phyloP scores from a whole-genome alignment of 768 basidiomycete genomes.

The Mycena amicta region DNA sequence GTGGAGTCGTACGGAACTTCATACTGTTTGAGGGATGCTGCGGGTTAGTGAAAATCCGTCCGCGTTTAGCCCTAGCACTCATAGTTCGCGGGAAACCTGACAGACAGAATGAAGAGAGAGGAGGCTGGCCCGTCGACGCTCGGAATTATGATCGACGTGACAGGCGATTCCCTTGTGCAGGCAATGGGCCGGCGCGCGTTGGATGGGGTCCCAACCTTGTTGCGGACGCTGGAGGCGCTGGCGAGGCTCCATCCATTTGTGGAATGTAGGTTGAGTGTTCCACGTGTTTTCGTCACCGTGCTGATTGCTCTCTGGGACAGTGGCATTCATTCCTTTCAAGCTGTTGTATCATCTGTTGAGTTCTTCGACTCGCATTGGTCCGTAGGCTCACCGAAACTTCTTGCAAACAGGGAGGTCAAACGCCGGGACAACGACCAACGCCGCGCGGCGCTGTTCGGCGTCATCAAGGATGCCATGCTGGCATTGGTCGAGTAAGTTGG shows the following conservation, averaged over 20 bases:
- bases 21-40: background rate
- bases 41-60: no score
- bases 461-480: slow-evolving; percentile 7
- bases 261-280: slow-evolving; percentile 5
- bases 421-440: slow-evolving; percentile 7
- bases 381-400: background rate
- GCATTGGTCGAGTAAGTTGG: slow-evolving; percentile 3
- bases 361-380: background rate
- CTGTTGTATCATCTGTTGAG: slow-evolving; percentile 5
- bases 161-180: background rate
- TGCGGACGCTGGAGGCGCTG: slow-evolving; percentile 1
- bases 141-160: background rate
- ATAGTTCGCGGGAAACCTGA: no score
- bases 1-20: background rate
- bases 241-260: slow-evolving; percentile 6
- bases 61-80: no score
- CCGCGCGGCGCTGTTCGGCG: background rate
- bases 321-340: slow-evolving; percentile 5
- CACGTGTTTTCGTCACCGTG: no score
- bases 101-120: no score
- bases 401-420: slow-evolving; percentile 1
- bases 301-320: background rate
- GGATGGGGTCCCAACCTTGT: slow-evolving; percentile 2
- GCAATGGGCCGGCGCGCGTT: background rate
- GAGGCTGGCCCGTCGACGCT: background rate